These are phyloP conservation scores for Claviceps purpurea DNA, from an alignment of 2,329 filamentous ascomycete genomes.

Conservation along the genomic window DNA sequence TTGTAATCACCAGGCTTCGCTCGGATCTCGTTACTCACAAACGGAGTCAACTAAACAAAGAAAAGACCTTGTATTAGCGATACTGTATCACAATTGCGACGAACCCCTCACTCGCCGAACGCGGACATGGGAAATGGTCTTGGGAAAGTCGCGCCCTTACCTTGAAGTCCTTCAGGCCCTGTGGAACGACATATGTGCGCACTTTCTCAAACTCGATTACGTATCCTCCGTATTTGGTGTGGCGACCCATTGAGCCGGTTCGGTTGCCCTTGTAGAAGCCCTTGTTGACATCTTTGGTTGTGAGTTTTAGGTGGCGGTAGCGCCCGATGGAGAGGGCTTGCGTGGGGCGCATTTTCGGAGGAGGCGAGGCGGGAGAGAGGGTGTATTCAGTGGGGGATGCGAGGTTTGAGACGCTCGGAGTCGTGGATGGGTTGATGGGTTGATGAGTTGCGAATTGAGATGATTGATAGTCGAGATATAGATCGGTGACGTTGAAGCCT, in stretches of 20 bases:
- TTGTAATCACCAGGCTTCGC: slow-evolving; percentile 40
- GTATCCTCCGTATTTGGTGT: slow-evolving; percentile 76
- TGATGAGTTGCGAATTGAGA: too few relatives aligned
- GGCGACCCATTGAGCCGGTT: slow-evolving; percentile 72
- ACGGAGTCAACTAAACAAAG: slow-evolving; percentile 56
- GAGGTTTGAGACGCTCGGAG: too few relatives aligned
- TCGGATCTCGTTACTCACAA: slow-evolving; percentile 51
- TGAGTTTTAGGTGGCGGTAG: slow-evolving; percentile 66
- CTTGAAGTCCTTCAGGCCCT: slow-evolving; percentile 53
- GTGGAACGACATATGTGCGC: slow-evolving; percentile 74
- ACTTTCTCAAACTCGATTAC: slow-evolving; percentile 76
- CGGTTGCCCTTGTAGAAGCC: slow-evolving; percentile 97
- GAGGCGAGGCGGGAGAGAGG: too few relatives aligned
- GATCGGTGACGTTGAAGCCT: background rate
- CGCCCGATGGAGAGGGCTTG: slow-evolving; percentile 50
- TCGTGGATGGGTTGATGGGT: too few relatives aligned
- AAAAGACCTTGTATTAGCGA: slow-evolving; percentile 8
- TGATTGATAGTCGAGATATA: background rate
- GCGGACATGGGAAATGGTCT: too few relatives aligned
- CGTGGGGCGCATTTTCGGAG: slow-evolving; percentile 48
- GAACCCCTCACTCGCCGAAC: too few relatives aligned
- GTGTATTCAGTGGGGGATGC: too few relatives aligned
- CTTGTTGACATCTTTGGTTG: slow-evolving; percentile 83
- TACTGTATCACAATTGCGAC: background rate
- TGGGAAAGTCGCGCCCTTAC: slow-evolving; percentile 27